Evolutionary conservation across 345 rosid genomes (phyloP), one percentile per base, ranked within the genome.

Genomic region (Eucalyptus polyanthemos): DNA sequence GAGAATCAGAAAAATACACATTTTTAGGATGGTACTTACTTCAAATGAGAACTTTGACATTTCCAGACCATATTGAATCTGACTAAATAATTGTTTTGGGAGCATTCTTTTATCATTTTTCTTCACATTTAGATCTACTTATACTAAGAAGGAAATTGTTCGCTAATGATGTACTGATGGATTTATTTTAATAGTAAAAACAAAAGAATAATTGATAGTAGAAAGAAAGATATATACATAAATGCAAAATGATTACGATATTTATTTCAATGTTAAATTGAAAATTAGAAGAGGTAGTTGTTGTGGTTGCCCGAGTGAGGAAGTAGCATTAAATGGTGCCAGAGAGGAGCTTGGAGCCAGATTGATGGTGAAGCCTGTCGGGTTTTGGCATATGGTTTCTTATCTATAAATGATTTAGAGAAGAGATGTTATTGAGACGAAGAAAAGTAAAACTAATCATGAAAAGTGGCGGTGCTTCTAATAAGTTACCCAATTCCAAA

Each of bases 281-380:
- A 60, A 60, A 60, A 60, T 27, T 8, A 60, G 67, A 60, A 27
- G 67, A 27, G 31, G 67, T 60, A 27, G 67, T 27, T 60, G 8
- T 53, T 60, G 31, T 56, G 62, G 62, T 56, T 56, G 29, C 62
- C 62, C 29, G 16, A 53, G 31, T 44, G 80, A 47, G 16, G 88
- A 65, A 40, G 40, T 60, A 54, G 69, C 69, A 62, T 92, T 88
- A 44, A 87, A 7, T 86, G 87, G 94, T 88, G 8, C 31, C 4
- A 90, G 72, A 83, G 98, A 95, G 92, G 99, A 96, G 42, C 90
- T 95, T 47, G 96, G 96, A 60, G 95, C 90, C 91, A 92, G 90
- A 91, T 21, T 87, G 90, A 94, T 96, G 96, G 13, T 96, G 50
- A 91, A 56, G 72, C 14, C 58, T 53, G 58, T 53, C 25, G 0